Conservation (phyloP, 495 filamentous ascomycete genomes). For the Penicilliopsis zonata region DNA sequence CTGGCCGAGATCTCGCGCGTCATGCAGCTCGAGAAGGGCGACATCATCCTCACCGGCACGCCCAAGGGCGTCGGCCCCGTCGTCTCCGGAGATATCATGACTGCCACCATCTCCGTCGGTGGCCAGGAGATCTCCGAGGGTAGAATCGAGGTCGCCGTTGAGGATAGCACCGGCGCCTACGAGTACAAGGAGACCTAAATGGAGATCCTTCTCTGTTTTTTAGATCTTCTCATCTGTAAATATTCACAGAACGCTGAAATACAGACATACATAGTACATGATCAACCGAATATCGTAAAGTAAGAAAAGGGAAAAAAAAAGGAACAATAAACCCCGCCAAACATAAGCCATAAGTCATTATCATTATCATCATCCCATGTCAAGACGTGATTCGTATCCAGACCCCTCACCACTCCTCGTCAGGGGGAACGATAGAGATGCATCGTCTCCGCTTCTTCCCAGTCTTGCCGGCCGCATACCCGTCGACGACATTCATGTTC, state of each 20-base stretch:
- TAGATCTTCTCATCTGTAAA: no score
- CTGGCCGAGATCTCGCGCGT: slow-evolving; percentile 83
- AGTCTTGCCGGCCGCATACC: no score
- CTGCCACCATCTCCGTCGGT: slow-evolving; percentile 64
- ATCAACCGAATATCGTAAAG: no score
- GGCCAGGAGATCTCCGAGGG: slow-evolving; percentile 82
- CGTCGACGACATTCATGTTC: no score
- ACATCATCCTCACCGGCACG: slow-evolving; percentile 88
- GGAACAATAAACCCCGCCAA: background rate
- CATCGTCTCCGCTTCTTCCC: no score
- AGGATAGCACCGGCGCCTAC: slow-evolving; percentile 49
- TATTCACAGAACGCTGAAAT: no score
- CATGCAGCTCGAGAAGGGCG: slow-evolving; percentile 87
- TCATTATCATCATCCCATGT: no score
- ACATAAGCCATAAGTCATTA: no score
- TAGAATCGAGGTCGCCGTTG: slow-evolving; percentile 70
- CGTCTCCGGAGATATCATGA: slow-evolving; percentile 78
- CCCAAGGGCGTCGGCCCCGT: slow-evolving; percentile 92
- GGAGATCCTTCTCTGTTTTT: no score
- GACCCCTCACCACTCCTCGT: no score
- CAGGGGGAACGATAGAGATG: slow-evolving; percentile 12
- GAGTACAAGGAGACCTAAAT: slow-evolving; percentile 34
- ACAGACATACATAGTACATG: no score
- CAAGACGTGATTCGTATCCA: no score
- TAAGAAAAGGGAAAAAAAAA: background rate